Evolutionary conservation across 805 yeast species (phyloP).

Genomic region (Grigorovia humatica): DNA sequence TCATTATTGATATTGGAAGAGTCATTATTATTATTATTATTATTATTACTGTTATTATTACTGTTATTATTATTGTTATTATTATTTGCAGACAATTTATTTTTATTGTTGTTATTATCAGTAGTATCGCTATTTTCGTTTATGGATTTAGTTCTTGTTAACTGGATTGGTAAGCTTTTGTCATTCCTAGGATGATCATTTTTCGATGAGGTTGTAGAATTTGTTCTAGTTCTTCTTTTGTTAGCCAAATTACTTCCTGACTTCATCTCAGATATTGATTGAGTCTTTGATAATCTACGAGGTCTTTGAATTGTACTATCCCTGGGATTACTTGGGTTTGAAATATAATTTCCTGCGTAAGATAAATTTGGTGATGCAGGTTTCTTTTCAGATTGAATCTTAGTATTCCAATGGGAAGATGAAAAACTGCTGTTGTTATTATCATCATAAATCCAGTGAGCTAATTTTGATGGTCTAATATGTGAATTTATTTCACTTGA

Average conservation of each 20-base stretch:
- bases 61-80: background rate
- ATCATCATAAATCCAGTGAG: conserved; percentile 1
- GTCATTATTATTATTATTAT: background rate
- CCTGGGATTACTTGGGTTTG: background rate
- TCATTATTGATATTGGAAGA: background rate
- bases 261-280: background rate
- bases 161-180: background rate
- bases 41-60: background rate
- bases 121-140: background rate
- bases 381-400: background rate
- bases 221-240: background rate
- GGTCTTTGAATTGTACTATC: background rate
- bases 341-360: background rate
- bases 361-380: background rate
- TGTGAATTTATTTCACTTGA: conserved; percentile 2
- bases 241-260: conserved; percentile 1
- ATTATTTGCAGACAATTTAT: background rate
- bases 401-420: background rate
- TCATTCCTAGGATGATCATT: background rate
- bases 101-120: background rate
- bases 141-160: background rate
- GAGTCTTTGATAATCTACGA: conserved; percentile 5
- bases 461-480: conserved; percentile 14
- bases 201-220: background rate
- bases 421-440: background rate